Evolutionary conservation across 2,329 filamentous ascomycete genomes (phyloP).

Genomic region (Phaeosphaeriaceae sp.): DNA sequence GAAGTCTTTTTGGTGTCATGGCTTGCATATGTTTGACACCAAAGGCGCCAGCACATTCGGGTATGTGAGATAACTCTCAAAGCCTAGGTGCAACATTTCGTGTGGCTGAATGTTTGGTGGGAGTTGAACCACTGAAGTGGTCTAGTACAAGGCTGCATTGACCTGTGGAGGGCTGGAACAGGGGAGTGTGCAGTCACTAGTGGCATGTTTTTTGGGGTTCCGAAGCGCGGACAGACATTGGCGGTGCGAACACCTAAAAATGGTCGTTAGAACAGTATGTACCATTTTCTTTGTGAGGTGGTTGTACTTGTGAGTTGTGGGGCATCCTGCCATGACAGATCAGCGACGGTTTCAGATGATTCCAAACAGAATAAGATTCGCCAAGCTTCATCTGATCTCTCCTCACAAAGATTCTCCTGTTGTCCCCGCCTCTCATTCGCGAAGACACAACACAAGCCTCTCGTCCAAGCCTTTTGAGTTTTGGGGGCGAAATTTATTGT

Average conservation of each 20-base stretch:
- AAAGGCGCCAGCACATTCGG: conserved; percentile 2
- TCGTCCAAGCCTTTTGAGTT: background rate
- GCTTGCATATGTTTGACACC: background rate
- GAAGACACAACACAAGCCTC: background rate
- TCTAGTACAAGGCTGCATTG: background rate
- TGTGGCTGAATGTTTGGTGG: background rate
- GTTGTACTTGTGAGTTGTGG: no score
- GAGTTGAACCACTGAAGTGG: background rate
- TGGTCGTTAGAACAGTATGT: no score
- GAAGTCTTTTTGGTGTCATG: background rate
- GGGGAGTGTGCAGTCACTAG: background rate
- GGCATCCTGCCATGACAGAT: no score
- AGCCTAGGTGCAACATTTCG: background rate
- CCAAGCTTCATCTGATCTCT: background rate
- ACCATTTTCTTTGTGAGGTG: no score
- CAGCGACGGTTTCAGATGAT: background rate
- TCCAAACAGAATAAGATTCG: background rate
- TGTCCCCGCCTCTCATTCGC: background rate
- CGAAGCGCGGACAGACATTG: no score
- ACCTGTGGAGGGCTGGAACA: conserved; percentile 2
- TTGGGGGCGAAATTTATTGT: no score
- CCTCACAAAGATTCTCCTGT: background rate
- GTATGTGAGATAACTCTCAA: background rate
- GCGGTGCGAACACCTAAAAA: no score
- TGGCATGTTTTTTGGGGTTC: background rate